Conservation (phyloP, 352 stramenopile species). For the Peronospora destructor region DNA sequence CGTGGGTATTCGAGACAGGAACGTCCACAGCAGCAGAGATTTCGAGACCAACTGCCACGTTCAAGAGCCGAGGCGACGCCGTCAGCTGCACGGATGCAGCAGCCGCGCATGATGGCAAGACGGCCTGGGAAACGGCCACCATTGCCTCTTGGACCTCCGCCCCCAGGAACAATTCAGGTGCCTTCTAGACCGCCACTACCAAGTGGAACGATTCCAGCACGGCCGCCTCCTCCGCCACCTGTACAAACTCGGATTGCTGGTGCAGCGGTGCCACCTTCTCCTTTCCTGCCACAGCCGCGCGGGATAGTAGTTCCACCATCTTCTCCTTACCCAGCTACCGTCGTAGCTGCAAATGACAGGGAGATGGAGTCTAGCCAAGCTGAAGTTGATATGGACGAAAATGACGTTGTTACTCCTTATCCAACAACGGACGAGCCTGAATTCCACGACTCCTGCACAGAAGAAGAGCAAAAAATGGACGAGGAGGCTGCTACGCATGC, state of each 20-base stretch:
- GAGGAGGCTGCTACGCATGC: conserved; percentile 26
- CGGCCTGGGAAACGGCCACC: conserved; percentile 60
- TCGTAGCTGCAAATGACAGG: not conserved
- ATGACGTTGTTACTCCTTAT: conserved; percentile 37
- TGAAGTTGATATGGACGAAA: conserved; percentile 8
- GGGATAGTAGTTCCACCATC: not conserved
- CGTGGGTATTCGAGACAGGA: conserved; percentile 6
- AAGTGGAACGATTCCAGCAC: conserved; percentile 25
- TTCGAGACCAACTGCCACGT: conserved; percentile 6
- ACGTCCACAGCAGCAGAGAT: conserved; percentile 11
- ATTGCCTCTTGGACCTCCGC: conserved; percentile 43
- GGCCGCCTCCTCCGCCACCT: conserved; percentile 37
- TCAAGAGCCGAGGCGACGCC: not conserved
- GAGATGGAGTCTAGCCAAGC: not conserved
- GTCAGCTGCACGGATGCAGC: conserved; percentile 9
- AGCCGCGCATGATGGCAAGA: conserved; percentile 12
- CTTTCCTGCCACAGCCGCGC: conserved; percentile 15
- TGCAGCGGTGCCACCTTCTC: conserved; percentile 8
- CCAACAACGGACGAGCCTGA: conserved; percentile 11
- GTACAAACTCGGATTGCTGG: conserved; percentile 7
- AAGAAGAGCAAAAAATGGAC: conserved; percentile 18
- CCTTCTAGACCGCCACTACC: conserved; percentile 51
- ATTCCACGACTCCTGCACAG: not conserved
- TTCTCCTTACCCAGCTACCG: conserved; percentile 1
- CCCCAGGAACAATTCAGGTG: conserved; percentile 55